Evolutionary conservation across 306 rosid species (phyloP).

Genomic region (Canavalia ensiformis): DNA sequence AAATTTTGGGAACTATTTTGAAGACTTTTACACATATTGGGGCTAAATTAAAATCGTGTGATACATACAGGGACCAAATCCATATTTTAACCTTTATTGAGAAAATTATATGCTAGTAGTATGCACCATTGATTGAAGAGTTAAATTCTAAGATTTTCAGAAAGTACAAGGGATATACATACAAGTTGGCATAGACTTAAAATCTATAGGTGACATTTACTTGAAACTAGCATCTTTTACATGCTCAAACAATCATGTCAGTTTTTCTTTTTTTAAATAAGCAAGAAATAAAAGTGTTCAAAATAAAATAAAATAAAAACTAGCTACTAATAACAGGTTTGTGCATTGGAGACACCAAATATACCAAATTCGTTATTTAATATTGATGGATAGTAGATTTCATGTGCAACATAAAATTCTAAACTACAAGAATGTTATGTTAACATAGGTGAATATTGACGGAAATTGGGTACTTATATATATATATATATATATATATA

Average conservation of each 20-base stretch:
- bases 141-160: neutral
- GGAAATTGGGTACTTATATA: neutral
- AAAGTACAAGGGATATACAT: neutral
- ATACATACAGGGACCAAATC: too few relatives aligned
- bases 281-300: neutral
- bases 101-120: neutral
- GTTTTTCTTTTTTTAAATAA: neutral
- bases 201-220: neutral
- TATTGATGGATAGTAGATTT: constrained; percentile 1
- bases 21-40: too few relatives aligned
- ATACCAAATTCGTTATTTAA: neutral
- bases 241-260: neutral
- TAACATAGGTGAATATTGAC: constrained; percentile 12
- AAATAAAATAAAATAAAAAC: neutral
- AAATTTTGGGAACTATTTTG: too few relatives aligned
- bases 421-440: constrained; percentile 3
- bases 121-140: neutral
- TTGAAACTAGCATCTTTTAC: neutral
- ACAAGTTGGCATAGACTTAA: neutral
- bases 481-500: too few relatives aligned
- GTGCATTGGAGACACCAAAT: neutral
- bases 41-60: too few relatives aligned
- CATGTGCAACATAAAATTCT: constrained; percentile 2
- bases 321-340: neutral
- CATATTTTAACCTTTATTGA: neutral